Conservation (phyloP, 192 early-diverging fungal species). For the Entomortierella beljakovae region DNA sequence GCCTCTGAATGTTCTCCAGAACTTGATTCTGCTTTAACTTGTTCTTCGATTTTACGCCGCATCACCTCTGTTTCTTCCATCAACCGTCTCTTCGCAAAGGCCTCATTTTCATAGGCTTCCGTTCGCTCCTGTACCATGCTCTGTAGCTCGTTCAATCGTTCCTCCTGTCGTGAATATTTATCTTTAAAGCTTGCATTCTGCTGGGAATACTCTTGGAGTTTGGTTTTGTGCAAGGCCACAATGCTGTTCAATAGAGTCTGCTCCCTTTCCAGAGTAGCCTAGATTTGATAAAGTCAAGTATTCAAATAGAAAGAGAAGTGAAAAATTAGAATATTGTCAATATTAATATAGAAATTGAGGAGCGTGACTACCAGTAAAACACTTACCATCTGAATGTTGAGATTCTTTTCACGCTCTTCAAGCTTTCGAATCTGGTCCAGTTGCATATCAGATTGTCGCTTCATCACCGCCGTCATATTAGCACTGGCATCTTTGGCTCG, state of each 20-base stretch:
- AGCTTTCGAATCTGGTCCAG: constrained; percentile 85
- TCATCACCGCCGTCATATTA: constrained; percentile 79
- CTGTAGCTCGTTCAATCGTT: constrained; percentile 50
- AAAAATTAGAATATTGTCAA: not conserved
- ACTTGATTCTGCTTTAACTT: constrained; percentile 42
- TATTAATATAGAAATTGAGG: not conserved
- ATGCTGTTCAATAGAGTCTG: constrained; percentile 37
- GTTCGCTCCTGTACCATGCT: constrained; percentile 74
- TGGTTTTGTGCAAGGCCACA: constrained; percentile 32
- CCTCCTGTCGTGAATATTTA: constrained; percentile 41
- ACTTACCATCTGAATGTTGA: constrained; percentile 63
- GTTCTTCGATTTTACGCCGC: constrained; percentile 66
- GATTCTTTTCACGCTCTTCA: constrained; percentile 83
- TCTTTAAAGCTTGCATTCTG: constrained; percentile 49
- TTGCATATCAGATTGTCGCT: constrained; percentile 88
- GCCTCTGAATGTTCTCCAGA: constrained; percentile 18
- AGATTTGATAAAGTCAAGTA: not conserved
- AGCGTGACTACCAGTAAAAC: not conserved
- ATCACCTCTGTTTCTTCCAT: constrained; percentile 73
- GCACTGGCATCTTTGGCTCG: constrained; percentile 80
- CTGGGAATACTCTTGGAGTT: constrained; percentile 38
- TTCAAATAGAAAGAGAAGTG: not conserved
- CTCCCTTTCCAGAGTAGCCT: constrained; percentile 47
- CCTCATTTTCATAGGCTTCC: constrained; percentile 66
- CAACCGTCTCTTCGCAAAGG: constrained; percentile 67